phyloP scores from a whole-genome alignment of 805 yeast genomes.

The Hanseniaspora pseudoguilliermondii region DNA sequence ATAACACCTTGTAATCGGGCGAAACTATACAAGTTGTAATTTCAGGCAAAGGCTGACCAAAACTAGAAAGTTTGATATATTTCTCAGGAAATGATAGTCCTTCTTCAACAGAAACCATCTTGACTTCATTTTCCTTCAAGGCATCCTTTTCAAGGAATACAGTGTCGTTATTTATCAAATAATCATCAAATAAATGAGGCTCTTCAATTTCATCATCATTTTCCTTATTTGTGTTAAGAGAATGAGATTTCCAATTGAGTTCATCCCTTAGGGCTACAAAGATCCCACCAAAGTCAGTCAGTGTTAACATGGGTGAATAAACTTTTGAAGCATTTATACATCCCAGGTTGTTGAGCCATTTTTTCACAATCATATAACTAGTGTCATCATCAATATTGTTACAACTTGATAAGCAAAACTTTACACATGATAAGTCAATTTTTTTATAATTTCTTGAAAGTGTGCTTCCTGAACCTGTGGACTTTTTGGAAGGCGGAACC shows the following conservation, averaged over 20 bases:
- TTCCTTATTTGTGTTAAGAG: background rate
- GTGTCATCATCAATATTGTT: conserved; percentile 87
- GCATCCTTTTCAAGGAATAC: conserved; percentile 26
- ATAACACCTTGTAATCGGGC: conserved; percentile 73
- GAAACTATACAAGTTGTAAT: conserved; percentile 87
- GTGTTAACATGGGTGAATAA: conserved; percentile 75
- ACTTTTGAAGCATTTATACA: conserved; percentile 62
- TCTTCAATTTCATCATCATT: background rate
- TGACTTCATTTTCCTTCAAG: conserved; percentile 25
- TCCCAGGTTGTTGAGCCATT: conserved; percentile 87
- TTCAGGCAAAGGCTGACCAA: conserved; percentile 90
- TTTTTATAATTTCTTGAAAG: conserved; percentile 53
- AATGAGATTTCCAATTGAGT: conserved; percentile 29
- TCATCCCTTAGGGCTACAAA: conserved; percentile 86
- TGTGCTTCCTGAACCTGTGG: background rate
- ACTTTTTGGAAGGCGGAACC: conserved; percentile 43
- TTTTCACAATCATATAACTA: conserved; percentile 70
- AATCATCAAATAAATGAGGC: conserved; percentile 12
- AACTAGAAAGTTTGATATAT: conserved; percentile 67
- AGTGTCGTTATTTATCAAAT: conserved; percentile 19
- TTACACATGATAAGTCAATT: conserved; percentile 65
- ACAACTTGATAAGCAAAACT: conserved; percentile 84
- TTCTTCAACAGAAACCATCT: conserved; percentile 19
- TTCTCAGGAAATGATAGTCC: conserved; percentile 29
- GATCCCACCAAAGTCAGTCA: conserved; percentile 93